Percentiles rank a stretch among this genome's conserved stretches.
Conservation (phyloP, 495 filamentous ascomycete species). For the Penicillium egyptiacum region DNA sequence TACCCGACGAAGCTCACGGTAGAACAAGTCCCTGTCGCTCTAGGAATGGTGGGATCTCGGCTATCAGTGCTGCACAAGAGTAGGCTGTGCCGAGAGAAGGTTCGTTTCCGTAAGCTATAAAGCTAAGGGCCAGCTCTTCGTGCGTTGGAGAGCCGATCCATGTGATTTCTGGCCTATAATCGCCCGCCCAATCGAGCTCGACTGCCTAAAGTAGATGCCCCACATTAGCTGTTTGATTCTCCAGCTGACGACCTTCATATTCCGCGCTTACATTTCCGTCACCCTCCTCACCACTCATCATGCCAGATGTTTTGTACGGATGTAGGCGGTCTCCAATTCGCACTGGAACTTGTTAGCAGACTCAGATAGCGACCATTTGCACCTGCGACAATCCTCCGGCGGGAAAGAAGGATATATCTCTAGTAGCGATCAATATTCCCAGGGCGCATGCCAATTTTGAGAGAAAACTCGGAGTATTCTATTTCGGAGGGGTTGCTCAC, state of each 20-base stretch:
- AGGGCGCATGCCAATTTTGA: background rate
- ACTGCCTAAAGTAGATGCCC: background rate
- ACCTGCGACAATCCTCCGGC: too few relatives aligned
- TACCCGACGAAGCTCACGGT: background rate
- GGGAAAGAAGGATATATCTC: too few relatives aligned
- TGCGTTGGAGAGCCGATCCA: slow-evolving; percentile 25
- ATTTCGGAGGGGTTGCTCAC: background rate
- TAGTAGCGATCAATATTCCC: too few relatives aligned
- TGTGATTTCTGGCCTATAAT: slow-evolving; percentile 11
- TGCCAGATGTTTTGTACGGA: background rate
- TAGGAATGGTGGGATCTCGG: slow-evolving; percentile 20
- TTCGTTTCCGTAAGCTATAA: slow-evolving; percentile 27
- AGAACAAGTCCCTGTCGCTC: background rate
- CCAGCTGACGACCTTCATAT: background rate
- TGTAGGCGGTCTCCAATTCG: background rate
- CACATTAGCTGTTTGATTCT: background rate
- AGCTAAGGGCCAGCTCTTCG: slow-evolving; percentile 22
- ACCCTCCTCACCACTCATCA: background rate
- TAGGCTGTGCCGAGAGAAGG: slow-evolving; percentile 11
- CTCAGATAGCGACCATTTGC: too few relatives aligned
- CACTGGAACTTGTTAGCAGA: background rate
- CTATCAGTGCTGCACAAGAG: slow-evolving; percentile 29
- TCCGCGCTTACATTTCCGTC: background rate
- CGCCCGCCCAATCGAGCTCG: background rate
- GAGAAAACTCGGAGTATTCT: background rate